phyloP scores from a whole-genome alignment of 352 stramenopile species.

The Phytophthora melonis region DNA sequence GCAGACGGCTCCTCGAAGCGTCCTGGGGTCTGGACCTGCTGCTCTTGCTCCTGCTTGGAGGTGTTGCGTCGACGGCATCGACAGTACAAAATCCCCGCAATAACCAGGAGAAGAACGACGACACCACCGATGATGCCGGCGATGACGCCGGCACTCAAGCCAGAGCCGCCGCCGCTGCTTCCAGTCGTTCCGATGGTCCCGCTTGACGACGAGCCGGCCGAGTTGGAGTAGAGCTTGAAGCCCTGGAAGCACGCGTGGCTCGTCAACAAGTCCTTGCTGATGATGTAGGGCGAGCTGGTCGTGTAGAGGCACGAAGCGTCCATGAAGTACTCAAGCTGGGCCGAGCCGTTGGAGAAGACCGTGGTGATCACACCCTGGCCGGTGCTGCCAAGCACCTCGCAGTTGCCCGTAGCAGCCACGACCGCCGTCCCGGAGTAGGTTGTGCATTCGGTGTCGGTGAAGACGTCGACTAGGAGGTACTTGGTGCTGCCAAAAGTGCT shows the following conservation, averaged over 20 bases:
- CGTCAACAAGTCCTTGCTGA: constrained; percentile 31
- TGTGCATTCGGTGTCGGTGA: constrained; percentile 24
- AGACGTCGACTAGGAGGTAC: constrained; percentile 32
- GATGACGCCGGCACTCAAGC: constrained; percentile 22
- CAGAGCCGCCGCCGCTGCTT: constrained; percentile 15
- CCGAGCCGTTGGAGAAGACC: constrained; percentile 30
- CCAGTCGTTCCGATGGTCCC: constrained; percentile 7
- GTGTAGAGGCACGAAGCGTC: constrained; percentile 23
- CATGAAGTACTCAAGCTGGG: constrained; percentile 26
- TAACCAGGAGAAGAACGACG: constrained; percentile 21
- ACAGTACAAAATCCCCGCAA: constrained; percentile 27
- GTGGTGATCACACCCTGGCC: constrained; percentile 29
- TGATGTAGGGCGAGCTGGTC: constrained; percentile 22
- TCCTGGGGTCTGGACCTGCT: constrained; percentile 22
- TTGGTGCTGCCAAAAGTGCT: constrained; percentile 35
- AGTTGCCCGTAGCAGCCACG: constrained; percentile 22
- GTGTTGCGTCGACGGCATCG: constrained; percentile 21
- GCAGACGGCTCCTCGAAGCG: constrained; percentile 10
- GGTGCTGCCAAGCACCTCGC: constrained; percentile 22
- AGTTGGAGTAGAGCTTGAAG: constrained; percentile 38
- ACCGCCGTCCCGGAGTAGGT: constrained; percentile 29
- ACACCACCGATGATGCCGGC: constrained; percentile 29
- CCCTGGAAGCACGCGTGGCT: constrained; percentile 33
- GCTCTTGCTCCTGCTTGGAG: constrained; percentile 8
- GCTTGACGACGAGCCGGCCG: constrained; percentile 17